A percentile compares a stretch with the other conserved stretches of the same genome.
Conservation (phyloP, 176 grass and related monocot species). For the Puccinellia tenuiflora region DNA sequence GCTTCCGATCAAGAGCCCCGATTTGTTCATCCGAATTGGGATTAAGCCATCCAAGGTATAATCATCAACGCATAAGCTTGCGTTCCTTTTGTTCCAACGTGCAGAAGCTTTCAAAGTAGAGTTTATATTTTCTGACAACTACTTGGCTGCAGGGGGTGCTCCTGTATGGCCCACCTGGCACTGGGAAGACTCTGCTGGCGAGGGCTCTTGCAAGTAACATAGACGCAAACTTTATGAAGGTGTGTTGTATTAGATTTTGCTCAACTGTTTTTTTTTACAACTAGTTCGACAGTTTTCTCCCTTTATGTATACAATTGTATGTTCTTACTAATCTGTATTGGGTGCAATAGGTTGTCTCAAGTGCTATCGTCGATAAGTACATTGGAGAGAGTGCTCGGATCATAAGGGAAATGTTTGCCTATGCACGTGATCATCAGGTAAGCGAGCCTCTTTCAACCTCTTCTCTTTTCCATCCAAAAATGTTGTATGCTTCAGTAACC, state of each 20-base stretch:
- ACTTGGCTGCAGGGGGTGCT: conserved; percentile 46
- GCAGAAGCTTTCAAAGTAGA: background rate
- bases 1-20: conserved; percentile 55
- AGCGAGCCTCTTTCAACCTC: background rate
- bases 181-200: conserved; percentile 5
- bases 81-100: background rate
- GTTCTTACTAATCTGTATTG: background rate
- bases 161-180: conserved; percentile 48
- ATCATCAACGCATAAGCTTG: background rate
- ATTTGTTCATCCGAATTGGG: conserved; percentile 52
- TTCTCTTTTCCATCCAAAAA: background rate
- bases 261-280: too few species aligned
- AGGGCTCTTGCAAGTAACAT: conserved; percentile 3
- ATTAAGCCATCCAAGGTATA: conserved; percentile 67
- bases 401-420: background rate
- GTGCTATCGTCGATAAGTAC: background rate
- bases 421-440: background rate
- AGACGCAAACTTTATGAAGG: conserved; percentile 6
- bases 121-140: background rate
- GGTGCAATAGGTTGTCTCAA: conserved; percentile 2
- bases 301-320: background rate
- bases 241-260: background rate
- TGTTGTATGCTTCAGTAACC: background rate
- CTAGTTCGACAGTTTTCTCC: background rate
- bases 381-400: background rate